Evolutionary conservation across 148 eudicot genomes (phyloP).

Genomic region (Spergularia bocconei): DNA sequence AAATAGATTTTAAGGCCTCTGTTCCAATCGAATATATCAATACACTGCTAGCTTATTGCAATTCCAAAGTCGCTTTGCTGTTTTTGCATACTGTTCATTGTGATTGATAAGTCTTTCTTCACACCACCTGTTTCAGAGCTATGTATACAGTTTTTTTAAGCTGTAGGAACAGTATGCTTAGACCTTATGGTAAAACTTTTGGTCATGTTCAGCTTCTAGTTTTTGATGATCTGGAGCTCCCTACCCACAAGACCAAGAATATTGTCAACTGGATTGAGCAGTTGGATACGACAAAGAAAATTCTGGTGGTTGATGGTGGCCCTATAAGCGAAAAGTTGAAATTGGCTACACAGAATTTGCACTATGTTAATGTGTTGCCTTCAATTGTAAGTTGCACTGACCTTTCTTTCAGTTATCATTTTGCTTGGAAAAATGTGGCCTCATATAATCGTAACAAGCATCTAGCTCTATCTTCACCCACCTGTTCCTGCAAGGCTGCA

Average conservation of each 20-base stretch:
- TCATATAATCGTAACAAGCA: neutral
- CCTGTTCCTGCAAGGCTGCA: no score
- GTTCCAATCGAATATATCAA: no score
- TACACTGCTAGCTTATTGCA: no score
- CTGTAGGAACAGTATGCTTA: neutral
- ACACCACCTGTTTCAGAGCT: no score
- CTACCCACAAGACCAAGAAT: constrained; percentile 90
- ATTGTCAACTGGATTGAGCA: constrained; percentile 69
- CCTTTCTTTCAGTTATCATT: neutral
- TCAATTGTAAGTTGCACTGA: constrained; percentile 65
- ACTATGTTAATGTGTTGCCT: constrained; percentile 78
- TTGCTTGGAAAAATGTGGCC: neutral
- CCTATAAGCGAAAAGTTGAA: constrained; percentile 66
- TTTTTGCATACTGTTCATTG: no score
- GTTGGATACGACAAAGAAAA: constrained; percentile 69
- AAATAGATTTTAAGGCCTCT: no score
- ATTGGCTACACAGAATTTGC: constrained; percentile 82
- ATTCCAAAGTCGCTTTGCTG: no score
- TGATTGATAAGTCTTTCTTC: no score
- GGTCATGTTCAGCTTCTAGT: constrained; percentile 60
- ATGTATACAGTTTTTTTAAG: no score
- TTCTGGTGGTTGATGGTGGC: constrained; percentile 85
- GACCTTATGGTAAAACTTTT: neutral
- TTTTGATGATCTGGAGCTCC: constrained; percentile 76
- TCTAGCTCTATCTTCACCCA: neutral